These are phyloP conservation scores for Paecilomyces dactylethromorphus DNA, from an alignment of 2,329 filamentous ascomycete genomes.

Conservation along the genomic window DNA sequence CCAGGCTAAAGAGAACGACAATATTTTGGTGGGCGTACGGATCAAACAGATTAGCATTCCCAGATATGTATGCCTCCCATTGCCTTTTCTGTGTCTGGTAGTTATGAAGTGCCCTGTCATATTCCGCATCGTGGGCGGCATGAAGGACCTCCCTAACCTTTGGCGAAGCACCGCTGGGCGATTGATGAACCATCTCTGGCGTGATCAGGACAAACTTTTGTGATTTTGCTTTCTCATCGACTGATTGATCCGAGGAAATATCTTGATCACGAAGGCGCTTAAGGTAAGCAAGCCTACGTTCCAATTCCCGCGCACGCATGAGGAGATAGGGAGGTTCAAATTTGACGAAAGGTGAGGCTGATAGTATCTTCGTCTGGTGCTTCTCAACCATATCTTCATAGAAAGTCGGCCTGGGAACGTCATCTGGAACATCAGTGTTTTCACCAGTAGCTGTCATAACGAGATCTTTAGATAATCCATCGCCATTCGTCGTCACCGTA, in stretches of 20 bases:
- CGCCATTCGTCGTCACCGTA: constrained; percentile 10
- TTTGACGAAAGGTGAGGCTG: constrained; percentile 91
- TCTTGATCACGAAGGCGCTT: constrained; percentile 73
- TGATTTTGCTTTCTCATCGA: constrained; percentile 56
- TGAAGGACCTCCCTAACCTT: constrained; percentile 91
- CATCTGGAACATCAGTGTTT: constrained; percentile 58
- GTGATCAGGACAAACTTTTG: constrained; percentile 85
- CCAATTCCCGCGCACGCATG: constrained; percentile 86
- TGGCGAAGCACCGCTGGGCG: constrained; percentile 69
- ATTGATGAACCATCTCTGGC: constrained; percentile 88
- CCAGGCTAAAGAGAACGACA: constrained; percentile 85
- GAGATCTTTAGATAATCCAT: constrained; percentile 10
- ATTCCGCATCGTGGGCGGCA: constrained; percentile 92
- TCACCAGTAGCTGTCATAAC: constrained; percentile 11
- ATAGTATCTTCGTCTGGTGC: constrained; percentile 86
- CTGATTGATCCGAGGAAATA: constrained; percentile 33
- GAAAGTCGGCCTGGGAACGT: constrained; percentile 79
- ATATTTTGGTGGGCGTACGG: constrained; percentile 96
- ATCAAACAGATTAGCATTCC: constrained; percentile 83
- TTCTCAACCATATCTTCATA: constrained; percentile 94
- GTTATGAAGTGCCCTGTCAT: constrained; percentile 88
- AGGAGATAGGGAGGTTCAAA: constrained; percentile 91
- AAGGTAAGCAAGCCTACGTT: constrained; percentile 73
- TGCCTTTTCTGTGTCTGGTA: constrained; percentile 92
- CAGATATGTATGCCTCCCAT: constrained; percentile 92